Percentiles rank a stretch among this genome's conserved stretches.
phyloP scores from a whole-genome alignment of 2,329 filamentous ascomycete species.

The Madurella fahalii region DNA sequence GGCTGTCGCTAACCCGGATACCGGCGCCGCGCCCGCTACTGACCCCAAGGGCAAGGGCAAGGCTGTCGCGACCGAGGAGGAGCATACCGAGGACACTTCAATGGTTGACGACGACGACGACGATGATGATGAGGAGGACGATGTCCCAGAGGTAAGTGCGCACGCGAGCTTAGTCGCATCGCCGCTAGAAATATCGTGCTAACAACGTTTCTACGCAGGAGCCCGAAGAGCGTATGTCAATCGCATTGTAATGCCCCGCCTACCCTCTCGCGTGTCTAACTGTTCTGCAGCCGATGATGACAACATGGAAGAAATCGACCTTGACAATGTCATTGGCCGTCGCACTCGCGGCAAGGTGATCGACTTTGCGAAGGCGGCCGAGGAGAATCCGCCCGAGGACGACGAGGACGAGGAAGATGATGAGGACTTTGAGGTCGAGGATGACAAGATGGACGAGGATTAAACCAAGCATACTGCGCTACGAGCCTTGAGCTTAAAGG shows the following conservation, averaged over 20 bases:
- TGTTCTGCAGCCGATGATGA: conserved; percentile 61
- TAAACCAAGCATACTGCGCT: conserved; percentile 17
- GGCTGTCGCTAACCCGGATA: conserved; percentile 34
- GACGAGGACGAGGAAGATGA: conserved; percentile 76
- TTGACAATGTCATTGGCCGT: conserved; percentile 81
- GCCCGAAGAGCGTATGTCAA: conserved; percentile 31
- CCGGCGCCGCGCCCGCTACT: conserved; percentile 28
- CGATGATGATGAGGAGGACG: conserved; percentile 61
- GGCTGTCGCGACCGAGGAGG: conserved; percentile 49
- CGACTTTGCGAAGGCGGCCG: conserved; percentile 86
- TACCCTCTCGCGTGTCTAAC: conserved; percentile 25
- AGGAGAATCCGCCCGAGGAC: conserved; percentile 69
- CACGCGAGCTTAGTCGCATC: background rate
- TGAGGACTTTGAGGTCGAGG: conserved; percentile 60
- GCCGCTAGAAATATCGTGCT: conserved; percentile 8
- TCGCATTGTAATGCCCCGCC: background rate
- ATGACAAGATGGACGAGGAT: conserved; percentile 68
- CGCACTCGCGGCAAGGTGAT: conserved; percentile 91
- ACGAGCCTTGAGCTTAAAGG: background rate
- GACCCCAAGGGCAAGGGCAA: conserved; percentile 81
- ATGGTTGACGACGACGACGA: conserved; percentile 75
- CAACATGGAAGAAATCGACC: conserved; percentile 87
- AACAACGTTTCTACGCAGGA: conserved; percentile 26
- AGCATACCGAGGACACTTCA: conserved; percentile 53
- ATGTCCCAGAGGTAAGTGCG: conserved; percentile 29